phyloP scores from a whole-genome alignment of 352 stramenopile species.

The Globisporangium perplexum region DNA sequence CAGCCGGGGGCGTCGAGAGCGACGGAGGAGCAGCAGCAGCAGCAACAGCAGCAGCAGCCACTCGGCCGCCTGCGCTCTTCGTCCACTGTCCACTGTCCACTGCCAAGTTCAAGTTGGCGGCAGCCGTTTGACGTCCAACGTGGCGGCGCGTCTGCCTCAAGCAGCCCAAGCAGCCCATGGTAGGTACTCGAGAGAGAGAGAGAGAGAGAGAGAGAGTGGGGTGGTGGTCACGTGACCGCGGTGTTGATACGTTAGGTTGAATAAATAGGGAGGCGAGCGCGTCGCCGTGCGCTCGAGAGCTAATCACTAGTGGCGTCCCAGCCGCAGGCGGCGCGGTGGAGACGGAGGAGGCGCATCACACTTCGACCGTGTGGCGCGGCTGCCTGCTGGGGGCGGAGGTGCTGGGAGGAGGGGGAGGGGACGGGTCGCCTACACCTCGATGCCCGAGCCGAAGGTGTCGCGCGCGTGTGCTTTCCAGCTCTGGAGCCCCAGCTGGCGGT shows the following conservation, averaged over 20 bases:
- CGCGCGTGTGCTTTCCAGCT: constrained; percentile 74
- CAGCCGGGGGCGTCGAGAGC: neutral
- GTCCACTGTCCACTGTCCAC: neutral
- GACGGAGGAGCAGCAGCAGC: too few relatives aligned
- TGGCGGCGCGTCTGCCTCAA: neutral
- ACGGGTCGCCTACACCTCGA: constrained; percentile 32
- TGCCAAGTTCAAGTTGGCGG: neutral
- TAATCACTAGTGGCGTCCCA: neutral
- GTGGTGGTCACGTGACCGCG: neutral
- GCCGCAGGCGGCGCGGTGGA: too few relatives aligned
- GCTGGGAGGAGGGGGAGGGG: neutral
- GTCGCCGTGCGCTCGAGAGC: neutral
- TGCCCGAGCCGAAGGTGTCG: constrained; percentile 73
- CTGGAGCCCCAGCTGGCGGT: constrained; percentile 61
- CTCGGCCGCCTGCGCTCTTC: neutral
- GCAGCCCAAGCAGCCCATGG: neutral
- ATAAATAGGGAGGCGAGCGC: neutral
- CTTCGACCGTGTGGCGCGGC: constrained; percentile 1
- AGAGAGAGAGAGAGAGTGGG: neutral
- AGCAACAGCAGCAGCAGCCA: neutral
- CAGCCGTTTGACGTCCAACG: neutral
- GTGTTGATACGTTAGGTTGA: too few relatives aligned
- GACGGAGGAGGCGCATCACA: neutral
- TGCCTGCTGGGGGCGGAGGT: neutral
- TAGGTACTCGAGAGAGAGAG: neutral